phyloP scores from a whole-genome alignment of 768 basidiomycete species.

The Kwoniella europaea region DNA sequence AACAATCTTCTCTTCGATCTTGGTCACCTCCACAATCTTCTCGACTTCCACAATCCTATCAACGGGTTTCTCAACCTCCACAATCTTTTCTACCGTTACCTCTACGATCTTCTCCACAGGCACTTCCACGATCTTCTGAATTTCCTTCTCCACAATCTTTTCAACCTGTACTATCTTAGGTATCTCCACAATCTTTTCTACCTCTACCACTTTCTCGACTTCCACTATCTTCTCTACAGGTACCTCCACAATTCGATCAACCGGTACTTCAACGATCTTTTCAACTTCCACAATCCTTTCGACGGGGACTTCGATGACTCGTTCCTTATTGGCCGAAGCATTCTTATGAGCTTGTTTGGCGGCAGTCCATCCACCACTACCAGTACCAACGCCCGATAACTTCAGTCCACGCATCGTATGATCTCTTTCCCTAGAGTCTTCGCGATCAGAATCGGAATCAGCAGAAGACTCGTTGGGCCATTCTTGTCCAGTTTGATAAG shows the following conservation, averaged over 20 bases:
- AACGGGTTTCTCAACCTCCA: slow-evolving; percentile 47
- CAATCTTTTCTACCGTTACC: slow-evolving; percentile 46
- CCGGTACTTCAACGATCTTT: slow-evolving; percentile 51
- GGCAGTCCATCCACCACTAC: slow-evolving; percentile 34
- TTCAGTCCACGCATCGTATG: slow-evolving; percentile 32
- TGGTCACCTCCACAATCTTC: slow-evolving; percentile 41
- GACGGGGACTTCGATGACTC: slow-evolving; percentile 42
- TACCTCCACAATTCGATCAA: slow-evolving; percentile 53
- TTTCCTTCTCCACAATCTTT: slow-evolving; percentile 48
- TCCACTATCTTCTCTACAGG: slow-evolving; percentile 49
- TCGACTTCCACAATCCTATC: slow-evolving; percentile 43
- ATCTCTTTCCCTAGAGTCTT: slow-evolving; percentile 23
- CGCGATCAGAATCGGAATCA: slow-evolving; percentile 50
- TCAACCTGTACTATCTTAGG: slow-evolving; percentile 39
- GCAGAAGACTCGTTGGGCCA: slow-evolving; percentile 57
- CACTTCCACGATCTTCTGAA: slow-evolving; percentile 26
- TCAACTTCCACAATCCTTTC: slow-evolving; percentile 54
- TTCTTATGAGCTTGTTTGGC: slow-evolving; percentile 35
- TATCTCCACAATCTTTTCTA: slow-evolving; percentile 47
- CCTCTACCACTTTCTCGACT: slow-evolving; percentile 44
- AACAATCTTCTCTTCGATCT: slow-evolving; percentile 44
- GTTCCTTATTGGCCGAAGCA: slow-evolving; percentile 19
- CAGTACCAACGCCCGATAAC: slow-evolving; percentile 25
- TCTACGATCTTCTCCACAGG: slow-evolving; percentile 42
- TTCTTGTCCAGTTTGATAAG: slow-evolving; percentile 52